phyloP scores from a whole-genome alignment of 2,329 filamentous ascomycete genomes.

The Botrytis sinoallii region DNA sequence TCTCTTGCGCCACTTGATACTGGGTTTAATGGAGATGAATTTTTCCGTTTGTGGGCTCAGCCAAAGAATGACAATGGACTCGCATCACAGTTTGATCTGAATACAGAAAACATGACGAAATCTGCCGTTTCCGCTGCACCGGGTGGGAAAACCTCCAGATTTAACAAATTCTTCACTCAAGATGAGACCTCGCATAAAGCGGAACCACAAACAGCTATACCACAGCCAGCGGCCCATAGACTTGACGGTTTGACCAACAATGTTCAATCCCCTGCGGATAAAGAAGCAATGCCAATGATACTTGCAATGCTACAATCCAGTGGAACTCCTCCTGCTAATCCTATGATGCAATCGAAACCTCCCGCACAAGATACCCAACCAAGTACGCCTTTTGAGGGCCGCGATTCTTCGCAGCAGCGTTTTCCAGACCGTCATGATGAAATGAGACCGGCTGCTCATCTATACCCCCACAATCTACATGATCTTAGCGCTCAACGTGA shows the following conservation, averaged over 20 bases:
- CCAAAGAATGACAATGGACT: constrained; percentile 47
- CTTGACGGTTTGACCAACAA: constrained; percentile 25
- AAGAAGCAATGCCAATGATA: constrained; percentile 80
- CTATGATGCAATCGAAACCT: constrained; percentile 34
- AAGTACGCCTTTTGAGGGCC: constrained; percentile 46
- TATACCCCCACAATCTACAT: constrained; percentile 43
- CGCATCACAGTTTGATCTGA: constrained; percentile 41
- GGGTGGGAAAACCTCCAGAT: constrained; percentile 69
- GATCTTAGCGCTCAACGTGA: constrained; percentile 52
- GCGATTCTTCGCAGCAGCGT: constrained; percentile 44
- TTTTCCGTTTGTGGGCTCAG: constrained; percentile 60
- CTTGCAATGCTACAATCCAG: constrained; percentile 71
- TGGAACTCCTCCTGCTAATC: constrained; percentile 44
- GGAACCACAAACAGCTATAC: constrained; percentile 48
- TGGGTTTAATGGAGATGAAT: constrained; percentile 64
- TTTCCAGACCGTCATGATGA: constrained; percentile 36
- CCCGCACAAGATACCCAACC: constrained; percentile 45
- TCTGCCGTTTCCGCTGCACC: constrained; percentile 47
- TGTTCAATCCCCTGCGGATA: constrained; percentile 55
- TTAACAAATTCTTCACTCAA: constrained; percentile 76
- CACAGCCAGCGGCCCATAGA: constrained; percentile 34
- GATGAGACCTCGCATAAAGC: constrained; percentile 48
- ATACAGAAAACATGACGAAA: constrained; percentile 47
- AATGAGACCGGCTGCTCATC: constrained; percentile 28
- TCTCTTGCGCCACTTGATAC: constrained; percentile 57